phyloP scores from a whole-genome alignment of 2,329 filamentous ascomycete species.

The Hymenoscyphus occultus region DNA sequence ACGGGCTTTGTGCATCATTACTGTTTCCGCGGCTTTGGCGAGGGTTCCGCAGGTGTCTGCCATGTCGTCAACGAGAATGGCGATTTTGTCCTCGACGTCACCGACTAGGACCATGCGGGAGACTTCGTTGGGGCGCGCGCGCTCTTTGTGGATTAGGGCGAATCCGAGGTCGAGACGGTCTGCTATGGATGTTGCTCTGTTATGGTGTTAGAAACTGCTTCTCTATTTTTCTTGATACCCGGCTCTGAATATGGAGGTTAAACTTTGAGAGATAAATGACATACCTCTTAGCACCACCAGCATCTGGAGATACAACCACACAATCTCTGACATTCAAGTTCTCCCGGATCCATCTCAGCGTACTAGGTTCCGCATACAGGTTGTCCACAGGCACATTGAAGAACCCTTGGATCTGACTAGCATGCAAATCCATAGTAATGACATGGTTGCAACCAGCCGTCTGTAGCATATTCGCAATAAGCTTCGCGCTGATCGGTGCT shows the following conservation, averaged over 20 bases:
- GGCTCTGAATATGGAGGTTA: too few relatives aligned
- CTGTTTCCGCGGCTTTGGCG: constrained; percentile 82
- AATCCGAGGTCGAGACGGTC: constrained; percentile 88
- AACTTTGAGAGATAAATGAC: constrained; percentile 19
- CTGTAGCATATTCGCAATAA: constrained; percentile 97
- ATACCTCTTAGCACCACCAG: constrained; percentile 85
- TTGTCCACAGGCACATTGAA: constrained; percentile 79
- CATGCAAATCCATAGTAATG: constrained; percentile 95
- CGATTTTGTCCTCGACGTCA: constrained; percentile 84
- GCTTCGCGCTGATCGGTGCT: constrained; percentile 92
- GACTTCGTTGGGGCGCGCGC: constrained; percentile 85
- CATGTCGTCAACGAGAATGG: constrained; percentile 98
- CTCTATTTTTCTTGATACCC: background rate
- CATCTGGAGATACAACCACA: constrained; percentile 93
- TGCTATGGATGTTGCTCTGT: constrained; percentile 82
- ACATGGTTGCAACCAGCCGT: constrained; percentile 90
- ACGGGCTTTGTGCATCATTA: constrained; percentile 81
- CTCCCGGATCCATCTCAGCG: constrained; percentile 85
- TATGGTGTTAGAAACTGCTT: background rate
- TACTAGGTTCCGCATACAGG: constrained; percentile 90
- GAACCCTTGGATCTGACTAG: constrained; percentile 92
- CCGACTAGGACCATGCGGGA: constrained; percentile 95
- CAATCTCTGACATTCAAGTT: constrained; percentile 79
- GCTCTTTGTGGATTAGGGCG: constrained; percentile 95
- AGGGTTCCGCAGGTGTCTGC: constrained; percentile 91